These are phyloP conservation scores for Mortierella sp. DNA, from an alignment of 371 early-diverging fungal species.

Conservation along the genomic window DNA sequence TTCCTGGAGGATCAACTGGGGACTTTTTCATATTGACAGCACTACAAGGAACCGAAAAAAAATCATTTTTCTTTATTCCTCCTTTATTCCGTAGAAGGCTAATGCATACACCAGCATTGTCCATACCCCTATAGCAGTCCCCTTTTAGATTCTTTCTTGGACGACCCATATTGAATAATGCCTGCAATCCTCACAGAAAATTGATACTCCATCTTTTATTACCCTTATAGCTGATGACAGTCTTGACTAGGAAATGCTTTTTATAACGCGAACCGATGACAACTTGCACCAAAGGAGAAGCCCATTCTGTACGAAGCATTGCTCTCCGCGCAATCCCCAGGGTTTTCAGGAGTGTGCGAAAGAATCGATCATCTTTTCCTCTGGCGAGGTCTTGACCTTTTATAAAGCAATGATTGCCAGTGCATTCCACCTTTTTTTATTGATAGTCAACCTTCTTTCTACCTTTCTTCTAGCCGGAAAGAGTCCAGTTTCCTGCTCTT, in stretches of 20 bases:
- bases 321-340: background rate
- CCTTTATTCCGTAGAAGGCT: too few relatives aligned
- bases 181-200: background rate
- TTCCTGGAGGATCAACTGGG: background rate
- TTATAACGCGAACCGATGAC: constrained; percentile 7
- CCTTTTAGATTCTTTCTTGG: constrained; percentile 1
- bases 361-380: background rate
- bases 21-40: too few relatives aligned
- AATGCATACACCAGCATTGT: background rate
- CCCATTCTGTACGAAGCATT: background rate
- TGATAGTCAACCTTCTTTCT: background rate
- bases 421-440: background rate
- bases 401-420: background rate
- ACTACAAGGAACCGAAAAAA: background rate
- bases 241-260: constrained; percentile 4
- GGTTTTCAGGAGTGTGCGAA: background rate
- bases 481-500: background rate
- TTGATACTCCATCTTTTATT: background rate
- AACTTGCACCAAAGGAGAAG: constrained; percentile 11
- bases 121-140: constrained; percentile 3
- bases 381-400: background rate
- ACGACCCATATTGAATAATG: background rate
- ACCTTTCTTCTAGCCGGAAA: background rate
- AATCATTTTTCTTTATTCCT: background rate
- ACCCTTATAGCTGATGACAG: background rate